Conservation (phyloP, 495 filamentous ascomycete species). For the Podospora comata region DNA sequence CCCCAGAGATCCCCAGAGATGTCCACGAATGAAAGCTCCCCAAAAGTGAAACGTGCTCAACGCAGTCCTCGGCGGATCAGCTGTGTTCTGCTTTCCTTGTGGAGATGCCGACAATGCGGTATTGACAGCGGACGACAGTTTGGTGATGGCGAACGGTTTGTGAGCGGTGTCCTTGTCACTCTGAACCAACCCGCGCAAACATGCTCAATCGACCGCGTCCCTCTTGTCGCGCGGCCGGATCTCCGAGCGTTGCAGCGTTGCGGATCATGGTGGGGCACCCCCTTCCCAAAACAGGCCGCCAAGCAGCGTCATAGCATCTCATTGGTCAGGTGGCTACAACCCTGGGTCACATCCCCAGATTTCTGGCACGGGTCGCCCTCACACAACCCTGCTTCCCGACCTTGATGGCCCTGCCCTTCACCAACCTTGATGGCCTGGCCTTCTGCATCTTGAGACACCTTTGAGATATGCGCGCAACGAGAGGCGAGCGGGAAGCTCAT, state of each 20-base stretch:
- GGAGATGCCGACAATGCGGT: not conserved
- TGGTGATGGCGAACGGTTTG: not conserved
- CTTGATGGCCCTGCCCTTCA: not conserved
- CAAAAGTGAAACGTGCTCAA: slow-evolving; percentile 20
- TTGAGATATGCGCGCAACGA: not conserved
- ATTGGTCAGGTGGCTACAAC: not conserved
- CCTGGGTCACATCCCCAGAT: not conserved
- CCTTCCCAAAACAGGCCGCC: slow-evolving; percentile 3
- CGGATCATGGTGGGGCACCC: not conserved
- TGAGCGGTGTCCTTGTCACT: not conserved
- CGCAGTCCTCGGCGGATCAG: not conserved
- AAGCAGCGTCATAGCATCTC: not conserved
- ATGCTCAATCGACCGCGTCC: slow-evolving; percentile 30
- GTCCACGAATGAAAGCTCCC: not conserved
- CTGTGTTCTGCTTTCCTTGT: not conserved
- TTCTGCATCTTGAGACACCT: not conserved
- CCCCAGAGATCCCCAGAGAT: not conserved
- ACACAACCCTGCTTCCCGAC: not conserved
- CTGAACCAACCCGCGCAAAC: slow-evolving; percentile 33
- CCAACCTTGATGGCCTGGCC: slow-evolving; percentile 2
- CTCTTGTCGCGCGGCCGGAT: slow-evolving; percentile 1
- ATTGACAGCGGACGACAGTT: not conserved
- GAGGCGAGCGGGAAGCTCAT: not conserved
- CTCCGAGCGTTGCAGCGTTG: slow-evolving; percentile 4
- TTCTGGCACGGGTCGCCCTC: not conserved